Conservation (phyloP, 1,284 basidiomycete species). For the Ustilago curta region DNA sequence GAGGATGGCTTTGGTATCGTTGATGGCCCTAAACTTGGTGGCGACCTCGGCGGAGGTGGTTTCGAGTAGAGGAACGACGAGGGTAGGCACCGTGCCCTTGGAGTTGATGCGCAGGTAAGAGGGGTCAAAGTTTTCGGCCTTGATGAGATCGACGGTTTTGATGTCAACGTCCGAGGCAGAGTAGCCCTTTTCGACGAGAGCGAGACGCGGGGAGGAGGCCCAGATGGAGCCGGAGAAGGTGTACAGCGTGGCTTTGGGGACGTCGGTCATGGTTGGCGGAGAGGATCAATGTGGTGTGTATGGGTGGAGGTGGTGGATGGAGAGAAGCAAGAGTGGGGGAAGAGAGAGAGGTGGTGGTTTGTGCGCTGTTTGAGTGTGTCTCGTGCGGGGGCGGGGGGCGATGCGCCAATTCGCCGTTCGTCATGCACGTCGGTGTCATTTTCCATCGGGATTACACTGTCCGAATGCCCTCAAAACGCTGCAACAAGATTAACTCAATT, state of each 20-base stretch:
- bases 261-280: slow-evolving; percentile 22
- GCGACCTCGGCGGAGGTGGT: slow-evolving; percentile 79
- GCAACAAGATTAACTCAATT: too few species aligned
- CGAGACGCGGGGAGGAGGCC: slow-evolving; percentile 50
- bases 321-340: background rate
- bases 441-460: too few species aligned
- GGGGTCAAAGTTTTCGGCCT: slow-evolving; percentile 76
- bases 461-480: too few species aligned
- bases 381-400: too few species aligned
- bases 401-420: too few species aligned
- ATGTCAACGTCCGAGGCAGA: slow-evolving; percentile 55
- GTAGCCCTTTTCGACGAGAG: slow-evolving; percentile 59
- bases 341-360: slow-evolving; percentile 4
- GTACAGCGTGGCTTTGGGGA: slow-evolving; percentile 57
- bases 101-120: slow-evolving; percentile 80
- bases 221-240: slow-evolving; percentile 58
- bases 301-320: background rate
- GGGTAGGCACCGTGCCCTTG: slow-evolving; percentile 84
- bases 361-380: background rate
- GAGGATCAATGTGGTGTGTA: background rate
- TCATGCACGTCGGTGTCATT: too few species aligned
- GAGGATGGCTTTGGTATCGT: slow-evolving; percentile 82
- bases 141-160: slow-evolving; percentile 59
- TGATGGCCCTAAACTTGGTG: slow-evolving; percentile 82
- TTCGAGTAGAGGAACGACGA: slow-evolving; percentile 83